phyloP scores from a whole-genome alignment of 2,329 filamentous ascomycete genomes.

The Penicillium sclerotiorum region DNA sequence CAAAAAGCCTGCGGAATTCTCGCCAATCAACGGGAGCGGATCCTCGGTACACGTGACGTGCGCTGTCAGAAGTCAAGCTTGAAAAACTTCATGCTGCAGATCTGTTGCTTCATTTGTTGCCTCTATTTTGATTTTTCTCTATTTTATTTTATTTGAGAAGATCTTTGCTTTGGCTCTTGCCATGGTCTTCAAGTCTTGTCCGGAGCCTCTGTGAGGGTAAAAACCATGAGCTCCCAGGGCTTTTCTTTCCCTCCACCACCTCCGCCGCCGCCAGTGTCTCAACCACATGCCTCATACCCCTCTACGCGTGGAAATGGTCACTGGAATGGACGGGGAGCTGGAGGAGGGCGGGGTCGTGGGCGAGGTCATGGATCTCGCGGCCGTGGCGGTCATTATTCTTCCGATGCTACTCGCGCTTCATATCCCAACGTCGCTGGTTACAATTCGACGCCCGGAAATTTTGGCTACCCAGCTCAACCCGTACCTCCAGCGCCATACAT shows the following conservation, averaged over 20 bases:
- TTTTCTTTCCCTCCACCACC: constrained; percentile 52
- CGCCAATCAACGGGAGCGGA: constrained; percentile 15
- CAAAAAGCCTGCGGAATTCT: constrained; percentile 13
- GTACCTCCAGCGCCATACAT: constrained; percentile 29
- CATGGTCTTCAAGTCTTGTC: constrained; percentile 30
- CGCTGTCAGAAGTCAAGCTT: constrained; percentile 20
- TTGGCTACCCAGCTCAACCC: constrained; percentile 33
- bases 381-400: constrained; percentile 22
- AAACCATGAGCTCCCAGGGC: constrained; percentile 43
- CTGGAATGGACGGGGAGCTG: constrained; percentile 27
- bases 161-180: constrained; percentile 10
- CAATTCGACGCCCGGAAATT: constrained; percentile 33
- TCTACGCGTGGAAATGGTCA: constrained; percentile 31
- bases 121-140: constrained; percentile 1
- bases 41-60: constrained; percentile 15
- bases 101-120: neutral
- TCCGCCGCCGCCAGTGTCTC: constrained; percentile 33
- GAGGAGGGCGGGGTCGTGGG: constrained; percentile 36
- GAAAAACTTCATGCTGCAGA: constrained; percentile 13
- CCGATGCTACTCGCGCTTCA: constrained; percentile 19
- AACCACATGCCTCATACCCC: constrained; percentile 24
- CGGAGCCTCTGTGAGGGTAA: constrained; percentile 28
- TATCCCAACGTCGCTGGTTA: constrained; percentile 28
- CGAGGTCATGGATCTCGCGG: constrained; percentile 39
- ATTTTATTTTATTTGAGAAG: constrained; percentile 1